phyloP scores from a whole-genome alignment of 2,329 filamentous ascomycete species.

The Bipolaris victoriae region DNA sequence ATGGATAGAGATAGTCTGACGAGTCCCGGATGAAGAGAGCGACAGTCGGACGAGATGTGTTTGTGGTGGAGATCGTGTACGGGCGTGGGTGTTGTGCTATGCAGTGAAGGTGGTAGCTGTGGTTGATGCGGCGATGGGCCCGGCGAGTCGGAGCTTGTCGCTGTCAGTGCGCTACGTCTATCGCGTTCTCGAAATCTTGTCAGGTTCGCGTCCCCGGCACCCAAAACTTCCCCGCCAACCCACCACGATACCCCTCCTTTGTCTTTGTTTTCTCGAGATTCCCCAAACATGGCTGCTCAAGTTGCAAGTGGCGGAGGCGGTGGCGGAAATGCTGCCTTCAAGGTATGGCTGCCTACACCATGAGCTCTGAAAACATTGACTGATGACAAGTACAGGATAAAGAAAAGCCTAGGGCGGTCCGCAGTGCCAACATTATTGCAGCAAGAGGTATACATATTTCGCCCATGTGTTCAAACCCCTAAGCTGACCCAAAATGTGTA shows the following conservation, averaged over 20 bases:
- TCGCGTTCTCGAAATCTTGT: slow-evolving; percentile 36
- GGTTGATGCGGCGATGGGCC: slow-evolving; percentile 32
- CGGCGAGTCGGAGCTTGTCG: slow-evolving; percentile 23
- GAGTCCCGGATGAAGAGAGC: slow-evolving; percentile 2
- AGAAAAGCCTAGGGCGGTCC: slow-evolving; percentile 98
- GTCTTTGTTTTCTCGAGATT: slow-evolving; percentile 6
- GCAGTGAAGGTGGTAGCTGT: slow-evolving; percentile 27
- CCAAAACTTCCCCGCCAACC: slow-evolving; percentile 29
- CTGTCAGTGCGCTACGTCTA: slow-evolving; percentile 16
- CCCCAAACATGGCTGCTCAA: slow-evolving; percentile 43
- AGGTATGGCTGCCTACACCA: slow-evolving; percentile 51
- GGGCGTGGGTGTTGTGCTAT: slow-evolving; percentile 23
- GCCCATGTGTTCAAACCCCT: slow-evolving; percentile 24
- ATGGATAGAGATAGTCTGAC: neutral
- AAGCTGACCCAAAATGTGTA: slow-evolving; percentile 49
- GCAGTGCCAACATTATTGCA: slow-evolving; percentile 94
- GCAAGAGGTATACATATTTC: slow-evolving; percentile 73
- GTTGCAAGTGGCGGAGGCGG: slow-evolving; percentile 47
- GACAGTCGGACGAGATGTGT: slow-evolving; percentile 5
- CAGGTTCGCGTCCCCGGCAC: slow-evolving; percentile 33
- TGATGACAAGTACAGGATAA: slow-evolving; percentile 67
- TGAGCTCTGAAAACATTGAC: slow-evolving; percentile 39
- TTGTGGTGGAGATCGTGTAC: neutral
- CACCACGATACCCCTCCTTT: slow-evolving; percentile 32
- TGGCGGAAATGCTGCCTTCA: slow-evolving; percentile 70